Percentiles rank a stretch among this genome's conserved stretches.
Evolutionary conservation across 768 basidiomycete species (phyloP).

Genomic region (Dentipellis fragilis): DNA sequence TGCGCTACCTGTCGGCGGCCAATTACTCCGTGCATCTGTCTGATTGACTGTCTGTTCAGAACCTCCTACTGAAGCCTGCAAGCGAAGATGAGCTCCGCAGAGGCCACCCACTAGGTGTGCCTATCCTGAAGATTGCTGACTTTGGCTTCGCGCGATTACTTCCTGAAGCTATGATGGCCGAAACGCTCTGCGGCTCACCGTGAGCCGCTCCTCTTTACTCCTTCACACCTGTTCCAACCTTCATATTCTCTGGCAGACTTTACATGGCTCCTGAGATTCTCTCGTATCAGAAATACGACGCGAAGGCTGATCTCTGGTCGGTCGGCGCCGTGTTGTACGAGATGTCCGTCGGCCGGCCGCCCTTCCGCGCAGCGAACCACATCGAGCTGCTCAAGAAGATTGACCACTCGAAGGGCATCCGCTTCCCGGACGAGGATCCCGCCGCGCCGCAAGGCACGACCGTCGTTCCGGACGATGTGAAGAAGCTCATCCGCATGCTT

Average conservation of each 20-base stretch:
- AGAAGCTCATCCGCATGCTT: constrained; percentile 75
- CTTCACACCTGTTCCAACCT: not conserved
- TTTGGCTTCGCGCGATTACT: constrained; percentile 95
- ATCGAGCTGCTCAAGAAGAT: constrained; percentile 92
- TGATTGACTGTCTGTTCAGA: constrained; percentile 24
- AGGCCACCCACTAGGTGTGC: constrained; percentile 87
- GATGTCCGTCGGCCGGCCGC: constrained; percentile 88
- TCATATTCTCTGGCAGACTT: constrained; percentile 36
- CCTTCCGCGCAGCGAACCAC: constrained; percentile 93
- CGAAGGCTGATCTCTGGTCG: constrained; percentile 96
- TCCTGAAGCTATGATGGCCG: constrained; percentile 89
- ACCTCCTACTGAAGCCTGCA: constrained; percentile 81
- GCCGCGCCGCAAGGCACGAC: constrained; percentile 38
- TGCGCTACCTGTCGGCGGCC: not conserved
- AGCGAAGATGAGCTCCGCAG: constrained; percentile 68
- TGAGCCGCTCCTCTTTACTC: constrained; percentile 27
- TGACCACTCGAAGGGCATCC: constrained; percentile 82
- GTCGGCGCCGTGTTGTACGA: constrained; percentile 96
- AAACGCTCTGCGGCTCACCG: constrained; percentile 97
- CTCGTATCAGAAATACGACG: constrained; percentile 94
- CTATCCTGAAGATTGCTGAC: constrained; percentile 93
- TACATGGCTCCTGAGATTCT: constrained; percentile 99
- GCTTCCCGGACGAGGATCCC: constrained; percentile 88
- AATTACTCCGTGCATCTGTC: not conserved
- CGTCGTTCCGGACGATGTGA: constrained; percentile 72